phyloP scores from a whole-genome alignment of 169 alveolate genomes.

The Cryptosporidium bovis region DNA sequence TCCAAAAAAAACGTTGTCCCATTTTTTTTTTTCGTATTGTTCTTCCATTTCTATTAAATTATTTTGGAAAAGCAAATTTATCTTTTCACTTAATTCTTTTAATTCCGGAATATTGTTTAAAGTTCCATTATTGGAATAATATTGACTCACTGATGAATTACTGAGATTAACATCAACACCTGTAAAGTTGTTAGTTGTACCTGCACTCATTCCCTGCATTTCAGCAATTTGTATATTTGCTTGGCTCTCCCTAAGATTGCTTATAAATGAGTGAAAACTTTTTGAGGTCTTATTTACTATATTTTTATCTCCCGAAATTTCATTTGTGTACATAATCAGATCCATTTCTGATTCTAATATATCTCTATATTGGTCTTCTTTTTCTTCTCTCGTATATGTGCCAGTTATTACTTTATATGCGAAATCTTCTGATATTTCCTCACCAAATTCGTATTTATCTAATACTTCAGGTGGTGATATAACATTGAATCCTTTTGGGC shows the following conservation, averaged over 20 bases:
- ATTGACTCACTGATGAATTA: neutral
- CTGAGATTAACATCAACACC: neutral
- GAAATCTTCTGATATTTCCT: slow-evolving; percentile 30
- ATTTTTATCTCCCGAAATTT: neutral
- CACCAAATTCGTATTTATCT: slow-evolving; percentile 73
- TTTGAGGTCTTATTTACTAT: slow-evolving; percentile 11
- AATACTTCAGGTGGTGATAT: slow-evolving; percentile 58
- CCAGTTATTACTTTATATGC: slow-evolving; percentile 40
- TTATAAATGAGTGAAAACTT: slow-evolving; percentile 19
- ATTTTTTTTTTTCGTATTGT: neutral
- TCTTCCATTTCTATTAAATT: neutral
- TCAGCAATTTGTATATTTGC: slow-evolving; percentile 37
- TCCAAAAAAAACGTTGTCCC: neutral
- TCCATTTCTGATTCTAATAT: slow-evolving; percentile 16
- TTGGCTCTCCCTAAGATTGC: slow-evolving; percentile 43
- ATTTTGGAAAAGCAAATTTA: neutral
- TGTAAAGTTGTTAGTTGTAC: neutral
- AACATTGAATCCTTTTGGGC: slow-evolving; percentile 68
- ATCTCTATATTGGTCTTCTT: neutral
- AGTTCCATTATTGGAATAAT: neutral
- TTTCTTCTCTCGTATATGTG: slow-evolving; percentile 12
- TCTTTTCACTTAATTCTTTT: neutral
- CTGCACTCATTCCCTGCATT: slow-evolving; percentile 59
- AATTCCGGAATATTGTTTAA: neutral
- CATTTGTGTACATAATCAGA: neutral